A percentile compares a stretch with the other conserved stretches of the same genome.
Evolutionary conservation across 495 filamentous ascomycete genomes (phyloP).

Genomic region (Penicillium macrosclerotiorum): DNA sequence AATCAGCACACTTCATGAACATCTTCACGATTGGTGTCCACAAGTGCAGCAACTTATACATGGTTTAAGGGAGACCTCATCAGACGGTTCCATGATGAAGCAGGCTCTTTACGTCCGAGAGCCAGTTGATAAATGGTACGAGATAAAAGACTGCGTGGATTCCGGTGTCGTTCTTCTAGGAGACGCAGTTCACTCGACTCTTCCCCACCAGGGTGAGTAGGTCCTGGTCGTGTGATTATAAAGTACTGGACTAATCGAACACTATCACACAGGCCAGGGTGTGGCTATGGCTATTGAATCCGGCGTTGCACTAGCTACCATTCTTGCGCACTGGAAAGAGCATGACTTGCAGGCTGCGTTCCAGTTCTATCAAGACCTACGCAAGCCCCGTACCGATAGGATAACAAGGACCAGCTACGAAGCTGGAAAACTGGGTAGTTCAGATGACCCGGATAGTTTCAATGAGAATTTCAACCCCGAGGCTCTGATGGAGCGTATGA

Average conservation of each 20-base stretch:
- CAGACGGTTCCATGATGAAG: slow-evolving; percentile 27
- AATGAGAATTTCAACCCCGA: slow-evolving; percentile 21
- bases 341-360: slow-evolving; percentile 23
- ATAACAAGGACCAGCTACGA: slow-evolving; percentile 30
- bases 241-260: background rate
- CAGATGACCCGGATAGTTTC: slow-evolving; percentile 22
- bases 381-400: slow-evolving; percentile 30
- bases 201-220: slow-evolving; percentile 31
- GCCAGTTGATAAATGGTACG: slow-evolving; percentile 26
- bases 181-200: slow-evolving; percentile 31
- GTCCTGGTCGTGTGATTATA: background rate
- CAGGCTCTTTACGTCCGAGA: slow-evolving; percentile 31
- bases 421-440: slow-evolving; percentile 29
- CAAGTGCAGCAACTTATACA: slow-evolving; percentile 29
- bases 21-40: slow-evolving; percentile 31
- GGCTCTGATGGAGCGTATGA: slow-evolving; percentile 27
- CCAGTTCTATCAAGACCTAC: slow-evolving; percentile 28
- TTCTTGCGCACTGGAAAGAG: slow-evolving; percentile 28
- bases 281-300: slow-evolving; percentile 34
- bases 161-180: slow-evolving; percentile 28
- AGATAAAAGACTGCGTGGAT: slow-evolving; percentile 25
- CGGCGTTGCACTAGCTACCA: slow-evolving; percentile 27
- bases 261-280: slow-evolving; percentile 21
- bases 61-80: slow-evolving; percentile 23
- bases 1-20: slow-evolving; percentile 27